Percentiles rank a stretch among this genome's conserved stretches.
These are phyloP conservation scores for Meyerozyma guilliermondii DNA, from an alignment of 1,139 yeast species.

Conservation along the genomic window DNA sequence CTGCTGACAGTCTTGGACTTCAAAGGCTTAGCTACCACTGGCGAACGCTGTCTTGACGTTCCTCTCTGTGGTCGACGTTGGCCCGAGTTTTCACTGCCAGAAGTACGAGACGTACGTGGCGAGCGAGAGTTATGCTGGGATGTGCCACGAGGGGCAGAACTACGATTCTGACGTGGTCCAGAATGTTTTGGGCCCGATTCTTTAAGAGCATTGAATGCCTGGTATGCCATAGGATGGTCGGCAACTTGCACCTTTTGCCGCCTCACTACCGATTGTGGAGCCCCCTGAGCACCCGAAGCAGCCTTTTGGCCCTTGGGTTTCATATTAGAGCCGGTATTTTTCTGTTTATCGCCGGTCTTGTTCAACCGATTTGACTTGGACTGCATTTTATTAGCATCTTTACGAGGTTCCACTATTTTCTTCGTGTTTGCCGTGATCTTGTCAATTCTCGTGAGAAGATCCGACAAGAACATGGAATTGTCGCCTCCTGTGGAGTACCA, in stretches of 20 bases:
- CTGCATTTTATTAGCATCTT: not conserved
- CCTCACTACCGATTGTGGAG: not conserved
- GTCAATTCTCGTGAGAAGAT: slow-evolving; percentile 33
- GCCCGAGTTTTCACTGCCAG: not conserved
- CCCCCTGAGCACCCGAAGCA: not conserved
- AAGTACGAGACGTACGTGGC: not conserved
- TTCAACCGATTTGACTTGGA: slow-evolving; percentile 1
- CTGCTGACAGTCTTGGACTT: slow-evolving; percentile 11
- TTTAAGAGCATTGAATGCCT: not conserved
- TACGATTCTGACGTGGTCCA: not conserved
- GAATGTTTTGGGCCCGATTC: not conserved
- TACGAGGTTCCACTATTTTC: not conserved
- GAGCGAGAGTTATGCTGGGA: not conserved
- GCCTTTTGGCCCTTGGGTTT: not conserved
- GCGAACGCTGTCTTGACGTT: not conserved
- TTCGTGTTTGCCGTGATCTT: slow-evolving; percentile 19
- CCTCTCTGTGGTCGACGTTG: not conserved
- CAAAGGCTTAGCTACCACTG: slow-evolving; percentile 5
- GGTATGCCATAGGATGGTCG: slow-evolving; percentile 18
- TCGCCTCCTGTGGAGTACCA: slow-evolving; percentile 4
- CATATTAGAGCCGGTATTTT: not conserved
- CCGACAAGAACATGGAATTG: slow-evolving; percentile 20
- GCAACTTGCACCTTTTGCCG: slow-evolving; percentile 12
- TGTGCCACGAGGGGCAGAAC: not conserved
- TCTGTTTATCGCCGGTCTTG: not conserved